These are phyloP conservation scores for Podaxis mareebaensis DNA, from an alignment of 768 basidiomycete species.

Conservation along the genomic window DNA sequence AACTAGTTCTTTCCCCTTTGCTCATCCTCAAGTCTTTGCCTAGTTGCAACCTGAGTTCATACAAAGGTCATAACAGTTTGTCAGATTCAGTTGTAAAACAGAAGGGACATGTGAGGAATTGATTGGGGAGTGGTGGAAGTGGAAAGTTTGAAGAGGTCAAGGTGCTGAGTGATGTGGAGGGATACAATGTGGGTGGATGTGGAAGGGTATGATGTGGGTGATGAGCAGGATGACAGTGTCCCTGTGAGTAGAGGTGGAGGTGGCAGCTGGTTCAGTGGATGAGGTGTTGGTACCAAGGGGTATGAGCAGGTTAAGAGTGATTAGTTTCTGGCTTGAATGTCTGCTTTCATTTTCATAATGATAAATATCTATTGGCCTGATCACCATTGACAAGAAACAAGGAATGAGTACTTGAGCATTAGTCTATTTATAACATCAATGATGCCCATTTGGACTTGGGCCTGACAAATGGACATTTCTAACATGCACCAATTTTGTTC, in stretches of 20 bases:
- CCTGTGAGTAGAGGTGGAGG: conserved; percentile 26
- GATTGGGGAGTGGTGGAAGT: conserved; percentile 44
- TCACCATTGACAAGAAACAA: too few species aligned
- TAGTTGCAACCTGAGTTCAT: too few species aligned
- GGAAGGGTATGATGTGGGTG: conserved; percentile 39
- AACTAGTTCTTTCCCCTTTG: too few species aligned
- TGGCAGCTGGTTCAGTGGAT: conserved; percentile 57
- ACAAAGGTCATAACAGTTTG: too few species aligned
- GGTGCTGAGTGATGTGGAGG: conserved; percentile 68
- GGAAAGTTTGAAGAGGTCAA: conserved; percentile 68
- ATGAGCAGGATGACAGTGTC: conserved; percentile 50
- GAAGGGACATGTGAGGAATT: conserved; percentile 17
- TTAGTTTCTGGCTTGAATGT: background rate
- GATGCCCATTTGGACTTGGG: too few species aligned
- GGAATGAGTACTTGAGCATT: too few species aligned
- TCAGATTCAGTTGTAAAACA: conserved; percentile 34
- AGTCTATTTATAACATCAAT: too few species aligned
- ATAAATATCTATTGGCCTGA: too few species aligned
- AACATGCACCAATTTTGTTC: too few species aligned
- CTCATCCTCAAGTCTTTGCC: too few species aligned
- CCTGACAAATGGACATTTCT: too few species aligned
- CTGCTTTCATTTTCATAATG: too few species aligned
- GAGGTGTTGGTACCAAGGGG: conserved; percentile 33
- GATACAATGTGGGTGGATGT: conserved; percentile 39
- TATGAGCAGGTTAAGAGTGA: conserved; percentile 57